A percentile compares a stretch with the other conserved stretches of the same genome.
Evolutionary conservation across 2,329 filamentous ascomycete species (phyloP).

Genomic region (Verticillium tricorpus): DNA sequence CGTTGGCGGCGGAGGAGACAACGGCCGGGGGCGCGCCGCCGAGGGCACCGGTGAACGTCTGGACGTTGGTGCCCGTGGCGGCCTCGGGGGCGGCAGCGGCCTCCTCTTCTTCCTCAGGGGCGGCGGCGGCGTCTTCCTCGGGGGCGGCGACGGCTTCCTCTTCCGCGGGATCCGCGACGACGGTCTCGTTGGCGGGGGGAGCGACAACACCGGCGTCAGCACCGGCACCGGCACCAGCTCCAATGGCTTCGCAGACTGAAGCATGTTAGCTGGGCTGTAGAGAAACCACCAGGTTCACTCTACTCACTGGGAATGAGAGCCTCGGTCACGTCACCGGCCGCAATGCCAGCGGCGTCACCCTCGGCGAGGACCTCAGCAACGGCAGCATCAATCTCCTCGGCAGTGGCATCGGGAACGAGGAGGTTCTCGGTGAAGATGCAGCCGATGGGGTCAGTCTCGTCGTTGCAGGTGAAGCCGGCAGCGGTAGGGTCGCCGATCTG

Average conservation of each 20-base stretch:
- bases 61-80: slow-evolving; percentile 30
- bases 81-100: slow-evolving; percentile 5
- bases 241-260: not conserved
- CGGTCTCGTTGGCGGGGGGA: slow-evolving; percentile 7
- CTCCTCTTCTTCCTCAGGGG: not conserved
- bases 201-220: slow-evolving; percentile 12
- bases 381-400: slow-evolving; percentile 45
- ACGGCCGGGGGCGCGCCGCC: slow-evolving; percentile 39
- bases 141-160: not conserved
- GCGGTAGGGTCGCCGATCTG: slow-evolving; percentile 15
- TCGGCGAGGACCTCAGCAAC: slow-evolving; percentile 30
- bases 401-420: slow-evolving; percentile 48
- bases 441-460: slow-evolving; percentile 38
- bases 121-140: not conserved
- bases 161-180: not conserved
- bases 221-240: slow-evolving; percentile 7
- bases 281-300: not conserved
- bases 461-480: slow-evolving; percentile 40
- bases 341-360: slow-evolving; percentile 15
- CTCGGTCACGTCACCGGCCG: not conserved
- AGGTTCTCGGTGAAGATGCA: slow-evolving; percentile 51
- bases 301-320: not conserved
- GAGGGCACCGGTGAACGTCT: slow-evolving; percentile 39
- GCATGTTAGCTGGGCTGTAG: not conserved
- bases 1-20: slow-evolving; percentile 21